Evolutionary conservation across 2,329 filamentous ascomycete genomes (phyloP), one percentile per base, ranked within the genome.

Genomic region (Fusarium anthophilum): DNA sequence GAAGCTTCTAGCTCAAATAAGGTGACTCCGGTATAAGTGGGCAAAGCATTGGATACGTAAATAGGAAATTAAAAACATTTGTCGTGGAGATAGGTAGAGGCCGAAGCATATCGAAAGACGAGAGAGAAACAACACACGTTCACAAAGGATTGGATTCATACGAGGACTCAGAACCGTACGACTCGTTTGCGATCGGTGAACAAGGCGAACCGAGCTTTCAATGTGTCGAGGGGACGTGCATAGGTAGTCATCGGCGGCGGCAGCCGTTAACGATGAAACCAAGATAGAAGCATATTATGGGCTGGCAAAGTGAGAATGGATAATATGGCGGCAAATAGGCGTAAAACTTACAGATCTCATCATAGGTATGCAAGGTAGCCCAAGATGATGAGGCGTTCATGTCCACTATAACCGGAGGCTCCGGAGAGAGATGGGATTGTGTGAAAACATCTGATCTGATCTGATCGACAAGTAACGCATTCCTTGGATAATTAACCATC

Each of bases 1-100:
- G 70, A 73, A 61, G 53, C 57, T 74, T 72, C 70, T 74, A 74
- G 71, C 71, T 74, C 58, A 61, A 66, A 64, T 45, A 51, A 72
- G 70, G 58, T 50, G 64, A 61, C 71, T 69, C 71, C 71, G 63
- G 64, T 74, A 74, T 72, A 69, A 72, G 69, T 72, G 69, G 66
- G 56, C 66, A 70, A 54, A 24, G 45, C 24, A 28, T 55, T 55
- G 55, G 48, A 59, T 26, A 70, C 50, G 58, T 74, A 74, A 74
- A 64, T 41, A 57, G 50, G 64, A 56, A 65, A 72, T 72, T 72
- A 69, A 69, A 37, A 43, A 45, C 30, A 35, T 39, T 35, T 60
- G 32, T 22, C 14, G 48, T 22, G 20, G 62, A 68, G 70, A 71
- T 55, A 64, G 62, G 66, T 57, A 54, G 71, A 56, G 28, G 53